These are phyloP conservation scores for Zasmidium angulare DNA, from an alignment of 2,329 filamentous ascomycete species.

Conservation along the genomic window DNA sequence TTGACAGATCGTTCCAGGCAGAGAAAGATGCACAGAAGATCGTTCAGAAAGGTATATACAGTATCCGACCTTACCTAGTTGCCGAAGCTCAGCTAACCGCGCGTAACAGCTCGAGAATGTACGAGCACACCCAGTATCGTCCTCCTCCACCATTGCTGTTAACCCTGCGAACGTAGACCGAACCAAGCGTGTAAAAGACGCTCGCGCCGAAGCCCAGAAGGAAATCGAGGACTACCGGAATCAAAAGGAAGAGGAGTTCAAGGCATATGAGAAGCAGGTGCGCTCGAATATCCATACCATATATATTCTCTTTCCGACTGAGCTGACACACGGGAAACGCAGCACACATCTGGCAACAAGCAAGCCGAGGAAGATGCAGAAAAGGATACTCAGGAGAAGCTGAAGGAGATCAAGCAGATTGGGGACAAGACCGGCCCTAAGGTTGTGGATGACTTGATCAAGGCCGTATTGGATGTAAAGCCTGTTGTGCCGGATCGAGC, in stretches of 20 bases:
- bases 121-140: constrained; percentile 32
- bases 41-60: constrained; percentile 79
- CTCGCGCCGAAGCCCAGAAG: constrained; percentile 93
- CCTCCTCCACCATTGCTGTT: constrained; percentile 10
- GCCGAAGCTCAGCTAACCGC: constrained; percentile 40
- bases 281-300: background rate
- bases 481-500: constrained; percentile 60
- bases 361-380: constrained; percentile 68
- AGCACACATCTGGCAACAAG: constrained; percentile 93
- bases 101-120: constrained; percentile 86
- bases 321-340: constrained; percentile 8
- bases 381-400: constrained; percentile 76
- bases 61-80: background rate
- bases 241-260: constrained; percentile 90
- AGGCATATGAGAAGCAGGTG: constrained; percentile 84
- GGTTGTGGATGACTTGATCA: constrained; percentile 80
- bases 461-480: constrained; percentile 81
- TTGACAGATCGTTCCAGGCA: constrained; percentile 62
- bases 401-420: constrained; percentile 76
- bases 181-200: constrained; percentile 96
- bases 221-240: constrained; percentile 92
- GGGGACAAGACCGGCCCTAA: constrained; percentile 76
- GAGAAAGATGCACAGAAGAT: constrained; percentile 99
- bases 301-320: background rate
- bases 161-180: constrained; percentile 60